Percentiles rank a stretch among this genome's conserved stretches.
Conservation (phyloP, 2,329 filamentous ascomycete species). For the Penicillium sp. region DNA sequence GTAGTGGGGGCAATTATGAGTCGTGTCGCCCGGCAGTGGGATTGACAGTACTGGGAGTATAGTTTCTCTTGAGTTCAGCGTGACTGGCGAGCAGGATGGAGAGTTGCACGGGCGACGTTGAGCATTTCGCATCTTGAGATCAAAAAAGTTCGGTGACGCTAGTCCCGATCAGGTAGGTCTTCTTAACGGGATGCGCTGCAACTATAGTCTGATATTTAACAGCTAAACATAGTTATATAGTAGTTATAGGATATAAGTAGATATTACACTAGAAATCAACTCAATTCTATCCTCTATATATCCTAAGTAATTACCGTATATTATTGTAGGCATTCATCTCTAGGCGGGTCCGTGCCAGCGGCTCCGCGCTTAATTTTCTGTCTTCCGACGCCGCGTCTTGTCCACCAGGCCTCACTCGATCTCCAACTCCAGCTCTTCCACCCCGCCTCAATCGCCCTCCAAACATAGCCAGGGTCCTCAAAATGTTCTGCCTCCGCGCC, state of each 20-base stretch:
- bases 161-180: slow-evolving; percentile 21
- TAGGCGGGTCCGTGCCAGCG: slow-evolving; percentile 32
- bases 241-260: not conserved
- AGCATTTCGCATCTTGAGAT: slow-evolving; percentile 14
- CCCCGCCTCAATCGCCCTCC: not conserved
- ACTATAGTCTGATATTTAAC: slow-evolving; percentile 2
- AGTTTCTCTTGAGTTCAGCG: not conserved
- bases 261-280: not conserved
- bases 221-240: not conserved
- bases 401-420: slow-evolving; percentile 10
- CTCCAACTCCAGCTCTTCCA: slow-evolving; percentile 3
- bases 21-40: not conserved
- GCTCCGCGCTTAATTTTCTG: slow-evolving; percentile 35
- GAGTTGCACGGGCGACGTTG: slow-evolving; percentile 2
- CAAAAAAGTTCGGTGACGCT: slow-evolving; percentile 26
- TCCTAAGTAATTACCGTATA: not conserved
- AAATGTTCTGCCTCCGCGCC: slow-evolving; percentile 37
- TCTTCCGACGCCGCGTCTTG: slow-evolving; percentile 22
- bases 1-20: not conserved
- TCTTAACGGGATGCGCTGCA: not conserved
- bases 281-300: not conserved
- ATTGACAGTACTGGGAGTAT: not conserved
- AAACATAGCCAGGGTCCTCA: slow-evolving; percentile 6
- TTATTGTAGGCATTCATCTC: not conserved
- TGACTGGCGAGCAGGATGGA: not conserved